Conservation (phyloP, 176 grass and related monocot species). For the Poa annua region DNA sequence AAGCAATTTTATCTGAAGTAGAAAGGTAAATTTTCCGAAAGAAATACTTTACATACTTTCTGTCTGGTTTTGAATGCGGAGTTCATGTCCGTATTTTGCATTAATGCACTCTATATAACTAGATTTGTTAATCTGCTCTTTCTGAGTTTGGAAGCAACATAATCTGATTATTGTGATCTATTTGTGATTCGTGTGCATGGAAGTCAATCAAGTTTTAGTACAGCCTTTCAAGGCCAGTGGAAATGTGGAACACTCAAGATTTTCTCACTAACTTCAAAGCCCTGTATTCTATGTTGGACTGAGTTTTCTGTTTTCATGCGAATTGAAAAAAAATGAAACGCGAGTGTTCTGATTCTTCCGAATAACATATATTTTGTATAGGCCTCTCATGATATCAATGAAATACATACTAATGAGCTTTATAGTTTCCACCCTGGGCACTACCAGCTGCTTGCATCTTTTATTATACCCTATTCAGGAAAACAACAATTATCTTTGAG, state of each 20-base stretch:
- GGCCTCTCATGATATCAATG: not conserved
- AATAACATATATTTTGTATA: not conserved
- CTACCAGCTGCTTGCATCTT: not conserved
- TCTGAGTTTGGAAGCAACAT: slow-evolving; percentile 8
- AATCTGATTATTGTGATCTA: not conserved
- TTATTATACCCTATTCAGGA: not conserved
- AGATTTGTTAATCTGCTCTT: not conserved
- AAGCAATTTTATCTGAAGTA: slow-evolving; percentile 73
- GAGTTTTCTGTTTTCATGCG: slow-evolving; percentile 11
- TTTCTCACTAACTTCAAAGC: slow-evolving; percentile 5
- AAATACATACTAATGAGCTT: slow-evolving; percentile 8
- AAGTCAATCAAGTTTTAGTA: slow-evolving; percentile 3
- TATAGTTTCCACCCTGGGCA: not conserved
- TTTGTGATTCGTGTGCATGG: not conserved
- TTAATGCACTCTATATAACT: slow-evolving; percentile 1
- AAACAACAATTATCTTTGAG: slow-evolving; percentile 10
- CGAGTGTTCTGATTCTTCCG: not conserved
- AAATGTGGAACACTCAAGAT: slow-evolving; percentile 14
- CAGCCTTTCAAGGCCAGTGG: not conserved
- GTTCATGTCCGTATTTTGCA: not conserved
- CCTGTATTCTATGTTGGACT: slow-evolving; percentile 16
- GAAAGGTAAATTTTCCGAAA: slow-evolving; percentile 63
- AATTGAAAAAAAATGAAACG: not conserved
- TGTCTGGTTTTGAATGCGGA: not conserved
- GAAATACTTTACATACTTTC: slow-evolving; percentile 11